Conservation (phyloP, 305 asterid genomes). For the Plantago coronopus region DNA sequence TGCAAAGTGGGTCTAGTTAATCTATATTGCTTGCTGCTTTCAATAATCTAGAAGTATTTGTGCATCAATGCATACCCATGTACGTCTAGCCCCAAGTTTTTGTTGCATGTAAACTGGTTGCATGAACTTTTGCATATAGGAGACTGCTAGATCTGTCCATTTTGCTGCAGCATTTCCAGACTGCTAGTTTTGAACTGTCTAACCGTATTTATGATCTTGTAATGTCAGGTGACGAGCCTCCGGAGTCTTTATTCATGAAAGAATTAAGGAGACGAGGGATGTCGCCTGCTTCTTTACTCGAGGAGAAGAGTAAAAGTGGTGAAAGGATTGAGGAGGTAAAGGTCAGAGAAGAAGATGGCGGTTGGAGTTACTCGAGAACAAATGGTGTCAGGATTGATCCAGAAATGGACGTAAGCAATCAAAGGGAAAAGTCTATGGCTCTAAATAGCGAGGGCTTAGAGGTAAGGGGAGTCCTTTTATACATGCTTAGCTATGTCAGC, state of each 20-base stretch:
- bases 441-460: conserved; percentile 96
- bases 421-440: conserved; percentile 79
- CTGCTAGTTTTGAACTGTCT: conserved; percentile 10
- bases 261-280: conserved; percentile 86
- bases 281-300: conserved; percentile 80
- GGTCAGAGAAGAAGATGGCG: conserved; percentile 80
- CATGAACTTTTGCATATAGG: conserved; percentile 13
- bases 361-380: conserved; percentile 58
- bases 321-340: conserved; percentile 46
- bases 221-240: conserved; percentile 85
- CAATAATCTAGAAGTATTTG: too few relatives aligned
- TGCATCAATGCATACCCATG: not conserved
- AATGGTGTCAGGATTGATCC: conserved; percentile 52
- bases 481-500: conserved; percentile 1
- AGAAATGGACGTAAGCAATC: conserved; percentile 51
- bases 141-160: conserved; percentile 8
- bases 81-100: not conserved
- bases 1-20: too few relatives aligned
- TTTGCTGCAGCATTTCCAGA: not conserved
- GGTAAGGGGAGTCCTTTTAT: conserved; percentile 39
- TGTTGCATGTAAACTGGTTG: conserved; percentile 2
- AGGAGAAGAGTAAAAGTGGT: conserved; percentile 55
- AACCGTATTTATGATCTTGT: conserved; percentile 6
- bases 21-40: too few relatives aligned
- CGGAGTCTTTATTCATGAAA: conserved; percentile 89